Percentiles rank a stretch among this genome's conserved stretches.
Conservation (phyloP, 306 rosid genomes). For the Prunus armeniaca region DNA sequence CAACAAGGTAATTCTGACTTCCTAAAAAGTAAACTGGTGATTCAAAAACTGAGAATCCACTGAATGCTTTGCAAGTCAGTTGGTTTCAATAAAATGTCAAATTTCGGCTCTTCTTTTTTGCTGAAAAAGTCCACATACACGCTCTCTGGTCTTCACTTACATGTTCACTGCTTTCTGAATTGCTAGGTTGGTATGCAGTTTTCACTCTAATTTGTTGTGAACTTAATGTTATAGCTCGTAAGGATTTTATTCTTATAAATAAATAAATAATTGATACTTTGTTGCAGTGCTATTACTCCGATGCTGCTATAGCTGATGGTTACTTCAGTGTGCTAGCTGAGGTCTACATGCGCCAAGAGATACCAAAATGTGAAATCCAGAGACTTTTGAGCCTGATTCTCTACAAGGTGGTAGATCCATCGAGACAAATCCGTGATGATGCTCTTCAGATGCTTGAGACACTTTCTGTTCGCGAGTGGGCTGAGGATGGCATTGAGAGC, state of each 20-base stretch:
- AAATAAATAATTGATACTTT: not conserved
- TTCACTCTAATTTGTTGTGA: not conserved
- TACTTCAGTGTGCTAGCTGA: slow-evolving; percentile 99
- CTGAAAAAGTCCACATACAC: not conserved
- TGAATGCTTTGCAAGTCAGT: not conserved
- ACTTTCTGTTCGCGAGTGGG: slow-evolving; percentile 98
- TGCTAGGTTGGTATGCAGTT: not conserved
- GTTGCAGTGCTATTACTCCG: slow-evolving; percentile 90
- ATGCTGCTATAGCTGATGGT: slow-evolving; percentile 97
- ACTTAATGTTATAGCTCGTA: not conserved
- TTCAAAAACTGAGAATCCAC: not conserved
- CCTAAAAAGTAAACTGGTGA: not conserved
- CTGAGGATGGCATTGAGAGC: slow-evolving; percentile 94
- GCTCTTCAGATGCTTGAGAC: slow-evolving; percentile 99
- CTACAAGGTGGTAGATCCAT: slow-evolving; percentile 99
- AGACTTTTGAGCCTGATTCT: slow-evolving; percentile 94
- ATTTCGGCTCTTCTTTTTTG: not conserved
- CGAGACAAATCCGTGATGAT: slow-evolving; percentile 98
- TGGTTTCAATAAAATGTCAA: not conserved
- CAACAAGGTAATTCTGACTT: not conserved
- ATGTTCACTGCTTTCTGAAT: not conserved
- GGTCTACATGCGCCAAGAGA: slow-evolving; percentile 99
- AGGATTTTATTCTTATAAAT: not conserved
- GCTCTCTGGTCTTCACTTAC: slow-evolving; percentile 1
- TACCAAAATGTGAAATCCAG: slow-evolving; percentile 96